These are phyloP conservation scores for Yarrowia osloensis DNA, from an alignment of 805 yeast species.

Conservation along the genomic window DNA sequence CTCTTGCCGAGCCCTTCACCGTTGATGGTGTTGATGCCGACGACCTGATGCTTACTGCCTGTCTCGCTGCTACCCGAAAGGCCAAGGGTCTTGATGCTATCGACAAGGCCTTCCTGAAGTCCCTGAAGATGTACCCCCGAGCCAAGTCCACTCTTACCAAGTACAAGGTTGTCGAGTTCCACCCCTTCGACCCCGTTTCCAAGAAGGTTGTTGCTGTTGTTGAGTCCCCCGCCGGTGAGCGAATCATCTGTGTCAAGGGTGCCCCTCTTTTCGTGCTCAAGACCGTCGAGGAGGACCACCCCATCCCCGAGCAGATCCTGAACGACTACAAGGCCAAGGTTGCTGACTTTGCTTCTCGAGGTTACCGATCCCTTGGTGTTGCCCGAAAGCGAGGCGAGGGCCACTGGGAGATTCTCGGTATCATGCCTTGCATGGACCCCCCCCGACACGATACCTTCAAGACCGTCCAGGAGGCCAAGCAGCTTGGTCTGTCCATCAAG, in stretches of 20 bases:
- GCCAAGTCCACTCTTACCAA: conserved; percentile 90
- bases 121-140: conserved; percentile 83
- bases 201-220: conserved; percentile 94
- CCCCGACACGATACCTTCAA: conserved; percentile 98
- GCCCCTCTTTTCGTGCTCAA: conserved; percentile 95
- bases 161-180: conserved; percentile 93
- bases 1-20: conserved; percentile 96
- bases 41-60: conserved; percentile 95
- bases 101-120: conserved; percentile 93
- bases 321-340: conserved; percentile 96
- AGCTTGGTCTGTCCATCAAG: conserved; percentile 91
- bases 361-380: conserved; percentile 98
- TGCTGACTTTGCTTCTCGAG: conserved; percentile 96
- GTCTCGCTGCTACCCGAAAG: conserved; percentile 97
- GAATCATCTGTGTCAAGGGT: conserved; percentile 95
- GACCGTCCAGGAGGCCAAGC: conserved; percentile 88
- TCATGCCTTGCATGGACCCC: conserved; percentile 99
- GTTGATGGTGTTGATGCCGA: conserved; percentile 96
- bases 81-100: conserved; percentile 97
- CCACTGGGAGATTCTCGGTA: conserved; percentile 96
- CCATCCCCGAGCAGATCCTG: conserved; percentile 89
- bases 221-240: conserved; percentile 94
- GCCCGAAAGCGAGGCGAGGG: conserved; percentile 98
- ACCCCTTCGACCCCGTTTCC: conserved; percentile 97
- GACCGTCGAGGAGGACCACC: conserved; percentile 97